A percentile compares a stretch with the other conserved stretches of the same genome.
phyloP scores from a whole-genome alignment of 257 asterid genomes.

The Capsicum rhomboideum region DNA sequence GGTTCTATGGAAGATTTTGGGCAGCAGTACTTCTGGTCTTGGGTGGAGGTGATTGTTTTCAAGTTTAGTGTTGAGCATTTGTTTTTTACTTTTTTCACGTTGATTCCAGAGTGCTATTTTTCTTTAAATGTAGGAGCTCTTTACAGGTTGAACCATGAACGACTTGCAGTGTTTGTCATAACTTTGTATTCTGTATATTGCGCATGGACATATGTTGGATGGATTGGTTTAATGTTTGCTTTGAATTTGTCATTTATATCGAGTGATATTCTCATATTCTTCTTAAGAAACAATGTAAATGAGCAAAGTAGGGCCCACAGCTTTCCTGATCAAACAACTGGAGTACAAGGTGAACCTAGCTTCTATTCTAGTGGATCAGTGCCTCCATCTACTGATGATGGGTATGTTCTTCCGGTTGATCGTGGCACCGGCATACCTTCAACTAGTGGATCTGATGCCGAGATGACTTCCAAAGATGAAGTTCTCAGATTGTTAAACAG shows the following conservation, averaged over 20 bases:
- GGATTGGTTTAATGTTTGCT: slow-evolving; percentile 61
- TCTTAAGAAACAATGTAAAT: slow-evolving; percentile 50
- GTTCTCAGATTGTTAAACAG: slow-evolving; percentile 70
- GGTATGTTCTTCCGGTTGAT: slow-evolving; percentile 33
- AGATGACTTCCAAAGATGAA: slow-evolving; percentile 76
- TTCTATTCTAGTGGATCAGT: slow-evolving; percentile 37
- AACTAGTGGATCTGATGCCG: slow-evolving; percentile 73
- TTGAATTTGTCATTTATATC: slow-evolving; percentile 82
- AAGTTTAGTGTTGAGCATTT: slow-evolving; percentile 6
- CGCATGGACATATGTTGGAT: slow-evolving; percentile 77
- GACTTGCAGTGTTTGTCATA: slow-evolving; percentile 59
- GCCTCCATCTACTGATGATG: slow-evolving; percentile 35
- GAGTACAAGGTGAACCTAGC: slow-evolving; percentile 44
- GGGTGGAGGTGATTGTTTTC: slow-evolving; percentile 59
- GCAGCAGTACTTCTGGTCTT: slow-evolving; percentile 46
- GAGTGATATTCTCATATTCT: slow-evolving; percentile 64
- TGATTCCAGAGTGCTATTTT: slow-evolving; percentile 4
- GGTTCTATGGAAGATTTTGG: slow-evolving; percentile 96
- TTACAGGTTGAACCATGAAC: slow-evolving; percentile 45
- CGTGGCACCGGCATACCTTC: slow-evolving; percentile 68
- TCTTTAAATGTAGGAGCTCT: slow-evolving; percentile 54
- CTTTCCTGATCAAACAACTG: slow-evolving; percentile 54
- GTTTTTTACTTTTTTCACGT: neutral
- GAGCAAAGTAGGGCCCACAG: slow-evolving; percentile 46
- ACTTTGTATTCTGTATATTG: slow-evolving; percentile 68